Conservation (phyloP, 2,329 filamentous ascomycete species). For the Calonectria fujianensis region DNA sequence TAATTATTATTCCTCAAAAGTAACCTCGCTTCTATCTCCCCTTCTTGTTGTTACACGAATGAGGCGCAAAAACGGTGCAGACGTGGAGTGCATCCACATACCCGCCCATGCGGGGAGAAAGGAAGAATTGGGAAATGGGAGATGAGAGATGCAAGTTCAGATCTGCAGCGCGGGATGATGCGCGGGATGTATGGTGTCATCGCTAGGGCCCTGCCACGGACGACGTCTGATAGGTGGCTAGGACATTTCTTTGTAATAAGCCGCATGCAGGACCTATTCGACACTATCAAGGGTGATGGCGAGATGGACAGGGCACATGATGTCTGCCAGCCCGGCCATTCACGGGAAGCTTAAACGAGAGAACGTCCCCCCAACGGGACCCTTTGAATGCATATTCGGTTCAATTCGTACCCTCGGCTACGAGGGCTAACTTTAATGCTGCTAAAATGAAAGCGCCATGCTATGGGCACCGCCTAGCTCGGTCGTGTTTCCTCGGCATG, state of each 20-base stretch:
- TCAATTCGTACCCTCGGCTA: slow-evolving; percentile 35
- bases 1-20: background rate
- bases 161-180: slow-evolving; percentile 41
- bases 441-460: slow-evolving; percentile 36
- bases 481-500: slow-evolving; percentile 7
- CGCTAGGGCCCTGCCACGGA: slow-evolving; percentile 20
- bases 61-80: background rate
- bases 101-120: slow-evolving; percentile 20
- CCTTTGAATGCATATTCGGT: slow-evolving; percentile 26
- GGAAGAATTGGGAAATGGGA: slow-evolving; percentile 14
- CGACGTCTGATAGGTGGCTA: slow-evolving; percentile 42
- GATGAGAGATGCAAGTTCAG: slow-evolving; percentile 33
- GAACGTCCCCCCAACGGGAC: background rate
- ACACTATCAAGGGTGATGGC: slow-evolving; percentile 47
- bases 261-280: slow-evolving; percentile 34
- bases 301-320: slow-evolving; percentile 39
- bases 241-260: slow-evolving; percentile 30
- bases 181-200: slow-evolving; percentile 47
- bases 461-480: slow-evolving; percentile 29
- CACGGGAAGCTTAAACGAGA: slow-evolving; percentile 10
- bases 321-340: slow-evolving; percentile 26
- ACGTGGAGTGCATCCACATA: slow-evolving; percentile 14
- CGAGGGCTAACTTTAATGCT: slow-evolving; percentile 26
- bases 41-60: slow-evolving; percentile 23
- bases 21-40: background rate